A percentile compares a stretch with the other conserved stretches of the same genome.
Evolutionary conservation across 2,329 filamentous ascomycete species (phyloP).

Genomic region (Rutstroemia sydowiana): DNA sequence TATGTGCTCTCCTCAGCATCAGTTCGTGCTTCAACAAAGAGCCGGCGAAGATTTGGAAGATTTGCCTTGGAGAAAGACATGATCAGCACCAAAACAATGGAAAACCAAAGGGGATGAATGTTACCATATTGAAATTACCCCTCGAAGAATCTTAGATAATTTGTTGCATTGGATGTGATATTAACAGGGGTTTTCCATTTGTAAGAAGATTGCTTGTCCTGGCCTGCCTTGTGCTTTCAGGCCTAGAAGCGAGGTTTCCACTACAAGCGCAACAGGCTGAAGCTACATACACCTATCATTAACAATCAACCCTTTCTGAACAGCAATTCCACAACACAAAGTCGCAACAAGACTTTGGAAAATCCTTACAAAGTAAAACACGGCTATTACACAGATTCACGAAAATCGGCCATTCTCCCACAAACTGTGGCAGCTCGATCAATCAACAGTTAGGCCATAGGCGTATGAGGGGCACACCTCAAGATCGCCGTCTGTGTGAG

Average conservation of each 20-base stretch:
- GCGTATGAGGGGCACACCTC: slow-evolving; percentile 32
- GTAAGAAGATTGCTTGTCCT: slow-evolving; percentile 9
- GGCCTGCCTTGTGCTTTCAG: slow-evolving; percentile 10
- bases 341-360: not conserved
- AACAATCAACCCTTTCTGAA: slow-evolving; percentile 6
- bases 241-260: slow-evolving; percentile 3
- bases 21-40: slow-evolving; percentile 90
- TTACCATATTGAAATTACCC: slow-evolving; percentile 19
- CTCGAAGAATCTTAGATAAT: not conserved
- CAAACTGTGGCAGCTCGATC: slow-evolving; percentile 19
- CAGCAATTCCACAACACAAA: slow-evolving; percentile 9
- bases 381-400: not conserved
- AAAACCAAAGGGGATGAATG: slow-evolving; percentile 1
- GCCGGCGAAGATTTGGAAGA: slow-evolving; percentile 86
- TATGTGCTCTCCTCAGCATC: slow-evolving; percentile 93
- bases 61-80: slow-evolving; percentile 45
- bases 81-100: slow-evolving; percentile 8
- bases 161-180: slow-evolving; percentile 19
- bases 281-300: slow-evolving; percentile 6
- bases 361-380: not conserved
- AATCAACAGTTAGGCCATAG: slow-evolving; percentile 19
- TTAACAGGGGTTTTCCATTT: slow-evolving; percentile 14
- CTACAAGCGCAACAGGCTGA: slow-evolving; percentile 8
- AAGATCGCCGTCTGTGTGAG: slow-evolving; percentile 33
- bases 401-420: not conserved